Evolutionary conservation across 2,329 filamentous ascomycete species (phyloP), one percentile per base, ranked within the genome.

Genomic region (Stemphylium lycopersici): DNA sequence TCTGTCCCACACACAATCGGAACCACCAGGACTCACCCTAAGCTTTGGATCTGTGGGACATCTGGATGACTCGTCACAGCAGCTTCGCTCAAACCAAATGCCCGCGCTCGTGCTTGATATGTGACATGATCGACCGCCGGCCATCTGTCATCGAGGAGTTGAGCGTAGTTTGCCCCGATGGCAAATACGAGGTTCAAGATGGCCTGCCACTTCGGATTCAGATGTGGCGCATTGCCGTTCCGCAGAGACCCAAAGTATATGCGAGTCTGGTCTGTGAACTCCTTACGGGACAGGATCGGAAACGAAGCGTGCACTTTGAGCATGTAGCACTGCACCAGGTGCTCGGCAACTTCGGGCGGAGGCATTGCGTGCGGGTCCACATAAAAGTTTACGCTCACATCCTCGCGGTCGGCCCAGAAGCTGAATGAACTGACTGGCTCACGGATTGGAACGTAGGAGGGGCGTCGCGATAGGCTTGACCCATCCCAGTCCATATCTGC

Each of bases 151-250:
- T 71, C 62, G n/a, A 62, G 66, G 13, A 62, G 66, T 47, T 74
- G 66, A n/a, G 70, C 70, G 43, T 76, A 71, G 48, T 71, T 72
- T 33, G 76, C 71, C 4, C 71, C 76, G n/a, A 79, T 75, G 3
- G 77, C 77, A 49, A 79, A 77, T 2, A 79, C 69, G 22, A 79
- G 52, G 36, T 79, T 78, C 47, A 79, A 34, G 15, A 76, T 76
- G 6, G 71, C 72, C 32, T 73, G 68, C 76, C 76, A 78, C 45
- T 65, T 70, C 7, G 48, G 46, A 34, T 60, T 68, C 3, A 68
- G 51, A 3, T 42, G 56, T 2, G 62, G 58, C 13, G 62, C 51
- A 11, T 58, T 66, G 10, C 62, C 64, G 16, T 46, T 55, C 8
- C 63, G 58, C n/a, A 63, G n/a, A 2, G 60, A 60, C 16, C 51